phyloP scores from a whole-genome alignment of 2,329 filamentous ascomycete genomes.

The Colletotrichum sp. region DNA sequence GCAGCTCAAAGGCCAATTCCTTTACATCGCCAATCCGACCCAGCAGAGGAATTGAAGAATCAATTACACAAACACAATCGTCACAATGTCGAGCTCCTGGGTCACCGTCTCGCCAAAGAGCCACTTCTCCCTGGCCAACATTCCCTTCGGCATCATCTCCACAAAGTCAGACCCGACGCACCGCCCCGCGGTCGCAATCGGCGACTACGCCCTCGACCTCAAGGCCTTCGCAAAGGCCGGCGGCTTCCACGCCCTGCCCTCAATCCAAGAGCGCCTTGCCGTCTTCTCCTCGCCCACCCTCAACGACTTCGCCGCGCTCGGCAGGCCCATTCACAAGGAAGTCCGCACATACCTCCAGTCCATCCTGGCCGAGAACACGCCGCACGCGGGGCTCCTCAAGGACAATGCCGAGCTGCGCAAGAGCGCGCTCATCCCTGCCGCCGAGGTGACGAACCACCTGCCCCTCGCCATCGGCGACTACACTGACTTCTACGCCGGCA shows the following conservation, averaged over 20 bases:
- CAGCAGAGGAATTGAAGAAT: not conserved
- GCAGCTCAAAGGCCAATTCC: not conserved
- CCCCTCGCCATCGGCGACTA: slow-evolving; percentile 83
- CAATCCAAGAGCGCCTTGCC: slow-evolving; percentile 27
- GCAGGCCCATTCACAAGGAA: slow-evolving; percentile 71
- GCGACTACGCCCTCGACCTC: slow-evolving; percentile 74
- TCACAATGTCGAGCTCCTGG: slow-evolving; percentile 26
- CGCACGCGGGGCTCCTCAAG: slow-evolving; percentile 34
- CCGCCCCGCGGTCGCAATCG: slow-evolving; percentile 74
- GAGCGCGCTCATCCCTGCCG: slow-evolving; percentile 30
- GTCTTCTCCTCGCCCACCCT: slow-evolving; percentile 56
- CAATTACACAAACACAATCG: not conserved
- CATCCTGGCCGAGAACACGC: slow-evolving; percentile 61
- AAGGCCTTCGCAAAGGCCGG: slow-evolving; percentile 57
- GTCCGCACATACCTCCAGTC: slow-evolving; percentile 74
- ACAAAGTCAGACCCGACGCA: slow-evolving; percentile 60
- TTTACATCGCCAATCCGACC: not conserved
- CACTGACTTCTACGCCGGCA: slow-evolving; percentile 83
- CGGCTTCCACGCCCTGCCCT: slow-evolving; percentile 40
- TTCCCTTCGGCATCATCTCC: slow-evolving; percentile 84
- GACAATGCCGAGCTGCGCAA: slow-evolving; percentile 38
- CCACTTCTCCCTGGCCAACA: slow-evolving; percentile 77
- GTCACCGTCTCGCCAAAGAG: slow-evolving; percentile 36
- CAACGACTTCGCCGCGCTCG: slow-evolving; percentile 75
- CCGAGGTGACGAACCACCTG: slow-evolving; percentile 68